Evolutionary conservation across 2,329 filamentous ascomycete genomes (phyloP).

Genomic region (Chrysosporium keratinophilum): DNA sequence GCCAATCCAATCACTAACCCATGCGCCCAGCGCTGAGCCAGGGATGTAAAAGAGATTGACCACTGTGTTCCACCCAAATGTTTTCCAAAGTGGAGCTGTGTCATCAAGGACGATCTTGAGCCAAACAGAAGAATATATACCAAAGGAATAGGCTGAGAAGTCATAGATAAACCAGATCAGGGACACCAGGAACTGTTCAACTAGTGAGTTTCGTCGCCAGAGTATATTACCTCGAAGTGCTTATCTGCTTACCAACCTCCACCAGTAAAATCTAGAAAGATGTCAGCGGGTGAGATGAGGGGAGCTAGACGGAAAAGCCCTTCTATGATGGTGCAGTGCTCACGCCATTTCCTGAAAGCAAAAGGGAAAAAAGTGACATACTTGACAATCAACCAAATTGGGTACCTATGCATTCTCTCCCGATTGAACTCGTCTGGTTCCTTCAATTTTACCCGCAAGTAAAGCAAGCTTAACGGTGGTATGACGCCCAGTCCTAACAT

Average conservation of each 20-base stretch:
- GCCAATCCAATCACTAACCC: slow-evolving; percentile 66
- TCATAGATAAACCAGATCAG: slow-evolving; percentile 81
- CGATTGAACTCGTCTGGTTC: slow-evolving; percentile 69
- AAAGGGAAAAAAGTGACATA: slow-evolving; percentile 20
- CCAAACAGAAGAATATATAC: slow-evolving; percentile 66
- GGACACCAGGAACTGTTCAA: slow-evolving; percentile 46
- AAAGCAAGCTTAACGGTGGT: slow-evolving; percentile 62
- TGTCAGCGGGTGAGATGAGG: slow-evolving; percentile 35
- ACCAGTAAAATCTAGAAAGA: slow-evolving; percentile 59
- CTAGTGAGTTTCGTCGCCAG: not conserved
- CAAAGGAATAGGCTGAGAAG: slow-evolving; percentile 76
- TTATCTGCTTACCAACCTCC: slow-evolving; percentile 44
- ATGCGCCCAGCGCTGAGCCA: slow-evolving; percentile 67
- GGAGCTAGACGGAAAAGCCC: not conserved
- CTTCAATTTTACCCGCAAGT: slow-evolving; percentile 60
- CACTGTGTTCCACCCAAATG: slow-evolving; percentile 80
- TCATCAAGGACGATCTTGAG: slow-evolving; percentile 50
- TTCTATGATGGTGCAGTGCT: slow-evolving; percentile 15
- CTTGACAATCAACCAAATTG: slow-evolving; percentile 43
- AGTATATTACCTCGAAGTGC: not conserved
- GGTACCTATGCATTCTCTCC: slow-evolving; percentile 57
- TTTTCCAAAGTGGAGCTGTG: slow-evolving; percentile 55
- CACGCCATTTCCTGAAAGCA: slow-evolving; percentile 20
- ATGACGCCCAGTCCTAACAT: slow-evolving; percentile 67
- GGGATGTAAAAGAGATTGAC: slow-evolving; percentile 85